Evolutionary conservation across 2,329 filamentous ascomycete species (phyloP), one percentile per base, ranked within the genome.

Genomic region (Fusarium sp.): DNA sequence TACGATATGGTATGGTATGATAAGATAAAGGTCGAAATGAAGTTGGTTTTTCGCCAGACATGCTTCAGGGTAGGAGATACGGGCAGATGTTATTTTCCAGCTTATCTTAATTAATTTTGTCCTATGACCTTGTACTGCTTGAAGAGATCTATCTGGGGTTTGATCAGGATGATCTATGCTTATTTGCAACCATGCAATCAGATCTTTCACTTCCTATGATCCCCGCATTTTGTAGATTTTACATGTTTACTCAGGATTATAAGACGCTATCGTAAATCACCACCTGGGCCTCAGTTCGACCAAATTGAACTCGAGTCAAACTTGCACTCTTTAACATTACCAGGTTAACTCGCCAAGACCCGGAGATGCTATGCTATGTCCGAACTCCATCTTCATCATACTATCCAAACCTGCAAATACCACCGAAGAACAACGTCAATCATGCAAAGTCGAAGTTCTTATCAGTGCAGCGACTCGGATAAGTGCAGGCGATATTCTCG

Each of bases 201-300:
- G 10, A 13, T 33, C 13, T 20, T 13, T 26, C 3, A 18, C 8
- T 4, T 4, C 16, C 20, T 28, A 28, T 9, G 3, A 18, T 28
- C 20, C 24, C 24, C n/a, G 9, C 30, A 26, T 26, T 15, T 14
- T 26, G n/a, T 6, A 7, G 16, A 15, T 35, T 9, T 11, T 15
- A 14, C 28, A 9, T 2, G 2, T 18, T 31, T 3, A 7, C 3
- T 18, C 3, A 31, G 8, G 5, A 14, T 7, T 1, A 11, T 2
- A 3, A 13, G 20, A 13, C 8, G 9, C 4, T 14, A 8, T 16
- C 9, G 7, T 8, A 3, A 4, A 30, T 0, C 0, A 4, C 3
- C 3, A 12, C 1, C 11, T 7, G 1, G 20, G 16, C 16, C 10
- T 15, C 10, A 12, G 5, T 16, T 10, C 2, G 4, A 3, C 4